These are phyloP conservation scores for Eruca vesicaria DNA, from an alignment of 441 rosid species.

Conservation along the genomic window DNA sequence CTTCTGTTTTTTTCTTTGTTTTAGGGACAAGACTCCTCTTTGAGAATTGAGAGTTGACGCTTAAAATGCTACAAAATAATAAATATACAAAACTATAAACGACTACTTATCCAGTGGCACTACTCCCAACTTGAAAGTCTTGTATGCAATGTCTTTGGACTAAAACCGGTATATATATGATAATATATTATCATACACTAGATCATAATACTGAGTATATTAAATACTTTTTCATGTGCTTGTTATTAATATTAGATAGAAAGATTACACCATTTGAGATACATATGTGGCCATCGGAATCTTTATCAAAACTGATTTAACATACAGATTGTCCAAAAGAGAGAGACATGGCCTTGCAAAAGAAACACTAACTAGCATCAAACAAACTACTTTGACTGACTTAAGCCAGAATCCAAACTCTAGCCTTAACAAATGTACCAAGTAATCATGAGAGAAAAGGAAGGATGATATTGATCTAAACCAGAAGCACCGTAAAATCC, in stretches of 20 bases:
- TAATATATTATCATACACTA: background rate
- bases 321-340: no score
- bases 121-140: conserved; percentile 15
- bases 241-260: background rate
- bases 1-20: background rate
- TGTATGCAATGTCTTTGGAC: conserved; percentile 8
- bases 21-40: conserved; percentile 16
- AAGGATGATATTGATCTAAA: no score
- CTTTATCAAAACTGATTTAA: no score
- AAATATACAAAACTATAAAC: background rate
- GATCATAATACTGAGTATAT: background rate
- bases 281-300: no score
- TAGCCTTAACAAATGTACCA: no score
- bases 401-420: no score
- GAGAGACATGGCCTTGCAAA: no score
- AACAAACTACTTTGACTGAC: no score
- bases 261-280: no score
- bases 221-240: background rate
- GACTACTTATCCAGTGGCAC: conserved; percentile 29
- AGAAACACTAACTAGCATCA: no score
- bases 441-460: no score
- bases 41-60: conserved; percentile 9
- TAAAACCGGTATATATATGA: background rate
- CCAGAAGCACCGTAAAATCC: no score
- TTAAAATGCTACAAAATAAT: background rate